Conservation (phyloP, 306 rosid genomes). For the Echinosophora koreensis region DNA sequence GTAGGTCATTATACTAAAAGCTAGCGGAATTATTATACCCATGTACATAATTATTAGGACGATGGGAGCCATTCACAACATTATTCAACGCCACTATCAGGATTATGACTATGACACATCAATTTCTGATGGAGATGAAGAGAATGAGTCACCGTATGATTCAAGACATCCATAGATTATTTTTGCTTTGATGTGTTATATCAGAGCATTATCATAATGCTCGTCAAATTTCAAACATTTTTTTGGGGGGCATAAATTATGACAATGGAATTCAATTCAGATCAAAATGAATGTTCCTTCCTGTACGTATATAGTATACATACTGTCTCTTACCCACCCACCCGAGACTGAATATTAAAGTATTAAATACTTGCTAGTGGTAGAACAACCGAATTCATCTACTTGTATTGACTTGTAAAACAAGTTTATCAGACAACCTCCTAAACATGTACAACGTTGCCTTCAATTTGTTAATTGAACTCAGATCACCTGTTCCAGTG, state of each 20-base stretch:
- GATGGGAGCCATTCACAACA: constrained; percentile 63
- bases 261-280: constrained; percentile 32
- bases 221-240: constrained; percentile 42
- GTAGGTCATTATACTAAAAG: constrained; percentile 66
- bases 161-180: constrained; percentile 41
- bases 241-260: constrained; percentile 39
- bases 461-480: constrained; percentile 24
- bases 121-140: constrained; percentile 51
- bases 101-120: constrained; percentile 56
- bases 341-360: constrained; percentile 3
- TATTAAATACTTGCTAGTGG: constrained; percentile 1
- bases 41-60: constrained; percentile 70
- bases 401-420: constrained; percentile 26
- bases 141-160: constrained; percentile 46
- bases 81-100: constrained; percentile 49
- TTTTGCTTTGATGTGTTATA: constrained; percentile 39
- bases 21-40: constrained; percentile 83
- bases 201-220: constrained; percentile 55
- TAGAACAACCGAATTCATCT: constrained; percentile 1
- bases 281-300: constrained; percentile 1
- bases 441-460: constrained; percentile 16
- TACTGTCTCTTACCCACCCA: constrained; percentile 31
- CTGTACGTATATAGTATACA: background rate
- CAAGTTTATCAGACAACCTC: constrained; percentile 14
- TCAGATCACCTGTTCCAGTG: constrained; percentile 6